Conservation (phyloP, 2,329 filamentous ascomycete genomes). For the Phaeoacremonium minimum region DNA sequence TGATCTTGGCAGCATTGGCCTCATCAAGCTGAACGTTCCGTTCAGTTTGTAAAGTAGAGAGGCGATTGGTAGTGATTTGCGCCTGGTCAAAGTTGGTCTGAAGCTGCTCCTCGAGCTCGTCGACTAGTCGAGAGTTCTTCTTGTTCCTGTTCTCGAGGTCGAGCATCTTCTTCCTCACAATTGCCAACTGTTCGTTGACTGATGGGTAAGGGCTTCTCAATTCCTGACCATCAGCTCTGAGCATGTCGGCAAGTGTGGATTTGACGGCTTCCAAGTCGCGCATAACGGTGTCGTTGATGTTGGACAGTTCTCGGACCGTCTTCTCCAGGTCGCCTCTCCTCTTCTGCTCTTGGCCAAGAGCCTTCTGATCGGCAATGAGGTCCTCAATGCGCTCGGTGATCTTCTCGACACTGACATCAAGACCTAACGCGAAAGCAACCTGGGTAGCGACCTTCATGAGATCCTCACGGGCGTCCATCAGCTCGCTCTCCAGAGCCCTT, state of each 20-base stretch:
- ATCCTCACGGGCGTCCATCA: constrained; percentile 61
- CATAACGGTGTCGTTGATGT: constrained; percentile 55
- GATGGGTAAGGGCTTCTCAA: constrained; percentile 38
- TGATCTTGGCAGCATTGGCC: constrained; percentile 59
- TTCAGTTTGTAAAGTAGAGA: constrained; percentile 77
- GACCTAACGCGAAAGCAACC: constrained; percentile 54
- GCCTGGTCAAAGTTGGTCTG: constrained; percentile 94
- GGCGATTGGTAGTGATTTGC: constrained; percentile 75
- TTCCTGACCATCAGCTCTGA: constrained; percentile 43
- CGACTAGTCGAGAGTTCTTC: constrained; percentile 87
- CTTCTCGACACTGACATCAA: constrained; percentile 65
- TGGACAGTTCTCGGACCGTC: constrained; percentile 50
- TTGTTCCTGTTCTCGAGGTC: constrained; percentile 68
- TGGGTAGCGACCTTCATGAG: constrained; percentile 60
- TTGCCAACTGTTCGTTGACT: constrained; percentile 51
- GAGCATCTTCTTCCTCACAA: constrained; percentile 61
- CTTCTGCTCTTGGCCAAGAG: constrained; percentile 53
- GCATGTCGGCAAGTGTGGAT: constrained; percentile 45
- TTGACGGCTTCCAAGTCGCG: constrained; percentile 60
- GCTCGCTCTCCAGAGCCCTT: constrained; percentile 55
- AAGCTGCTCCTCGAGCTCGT: constrained; percentile 95
- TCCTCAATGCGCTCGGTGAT: constrained; percentile 58
- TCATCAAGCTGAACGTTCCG: constrained; percentile 75
- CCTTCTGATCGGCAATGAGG: constrained; percentile 54
- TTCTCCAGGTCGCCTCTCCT: constrained; percentile 53